Conservation (phyloP, 306 rosid species). For the Myrica gale region DNA sequence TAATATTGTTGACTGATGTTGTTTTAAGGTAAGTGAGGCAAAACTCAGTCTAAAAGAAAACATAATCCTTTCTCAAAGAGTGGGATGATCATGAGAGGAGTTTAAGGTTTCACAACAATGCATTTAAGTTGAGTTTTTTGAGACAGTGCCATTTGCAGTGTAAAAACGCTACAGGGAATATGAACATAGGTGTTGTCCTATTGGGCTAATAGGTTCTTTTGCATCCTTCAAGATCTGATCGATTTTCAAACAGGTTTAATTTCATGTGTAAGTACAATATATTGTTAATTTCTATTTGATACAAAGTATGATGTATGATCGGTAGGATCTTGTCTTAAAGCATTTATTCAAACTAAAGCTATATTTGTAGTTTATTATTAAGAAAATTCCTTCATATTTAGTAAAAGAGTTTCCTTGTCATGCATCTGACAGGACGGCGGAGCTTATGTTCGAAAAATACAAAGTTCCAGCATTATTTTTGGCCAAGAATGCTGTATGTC, state of each 20-base stretch:
- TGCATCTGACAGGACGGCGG: slow-evolving; percentile 72
- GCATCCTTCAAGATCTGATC: neutral
- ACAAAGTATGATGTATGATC: neutral
- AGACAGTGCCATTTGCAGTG: neutral
- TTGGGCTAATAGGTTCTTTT: neutral
- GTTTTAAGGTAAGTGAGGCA: neutral
- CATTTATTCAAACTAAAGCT: neutral
- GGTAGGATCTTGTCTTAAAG: neutral
- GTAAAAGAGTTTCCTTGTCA: slow-evolving; percentile 28
- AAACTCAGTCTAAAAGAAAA: neutral
- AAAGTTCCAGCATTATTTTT: slow-evolving; percentile 93
- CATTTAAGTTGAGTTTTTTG: neutral
- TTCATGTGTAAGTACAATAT: neutral
- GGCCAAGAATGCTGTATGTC: slow-evolving; percentile 94
- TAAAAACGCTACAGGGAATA: neutral
- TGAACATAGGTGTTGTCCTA: neutral
- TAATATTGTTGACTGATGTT: neutral
- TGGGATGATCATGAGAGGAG: neutral
- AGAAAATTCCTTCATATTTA: neutral
- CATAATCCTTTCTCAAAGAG: neutral
- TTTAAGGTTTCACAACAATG: neutral
- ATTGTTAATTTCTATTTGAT: neutral
- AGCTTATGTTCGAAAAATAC: slow-evolving; percentile 97
- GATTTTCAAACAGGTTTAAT: neutral
- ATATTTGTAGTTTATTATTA: neutral